These are phyloP conservation scores for Carex littledalei DNA, from an alignment of 176 grass and related monocot genomes.

Conservation along the genomic window DNA sequence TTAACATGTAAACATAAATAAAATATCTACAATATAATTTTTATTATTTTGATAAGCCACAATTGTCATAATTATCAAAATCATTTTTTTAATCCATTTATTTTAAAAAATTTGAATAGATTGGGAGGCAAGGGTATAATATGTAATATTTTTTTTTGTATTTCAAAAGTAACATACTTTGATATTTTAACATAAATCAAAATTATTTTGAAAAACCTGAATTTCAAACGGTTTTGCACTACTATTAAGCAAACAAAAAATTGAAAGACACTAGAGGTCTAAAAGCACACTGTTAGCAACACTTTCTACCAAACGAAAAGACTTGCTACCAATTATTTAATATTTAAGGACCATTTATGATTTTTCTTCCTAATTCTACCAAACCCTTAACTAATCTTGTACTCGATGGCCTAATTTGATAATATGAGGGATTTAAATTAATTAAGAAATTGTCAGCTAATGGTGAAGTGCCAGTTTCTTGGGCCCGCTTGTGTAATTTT, in stretches of 20 bases:
- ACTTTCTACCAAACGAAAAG: constrained; percentile 27
- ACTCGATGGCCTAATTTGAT: background rate
- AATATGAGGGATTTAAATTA: background rate
- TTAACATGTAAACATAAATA: too few relatives aligned
- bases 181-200: background rate
- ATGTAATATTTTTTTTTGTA: too few relatives aligned
- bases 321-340: constrained; percentile 16
- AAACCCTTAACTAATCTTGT: background rate
- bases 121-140: too few relatives aligned
- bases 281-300: background rate
- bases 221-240: background rate
- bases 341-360: background rate
- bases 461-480: background rate
- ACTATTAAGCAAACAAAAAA: background rate
- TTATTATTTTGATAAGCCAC: too few relatives aligned
- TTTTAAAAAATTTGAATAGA: too few relatives aligned
- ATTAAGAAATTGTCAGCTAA: background rate
- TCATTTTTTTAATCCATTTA: too few relatives aligned
- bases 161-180: too few relatives aligned
- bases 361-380: constrained; percentile 4
- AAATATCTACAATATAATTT: too few relatives aligned
- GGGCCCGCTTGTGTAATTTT: background rate
- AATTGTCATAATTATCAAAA: too few relatives aligned
- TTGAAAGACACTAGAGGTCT: background rate
- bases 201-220: background rate